phyloP scores from a whole-genome alignment of 176 grass and related monocot species.

The Thinopyrum elongatum region DNA sequence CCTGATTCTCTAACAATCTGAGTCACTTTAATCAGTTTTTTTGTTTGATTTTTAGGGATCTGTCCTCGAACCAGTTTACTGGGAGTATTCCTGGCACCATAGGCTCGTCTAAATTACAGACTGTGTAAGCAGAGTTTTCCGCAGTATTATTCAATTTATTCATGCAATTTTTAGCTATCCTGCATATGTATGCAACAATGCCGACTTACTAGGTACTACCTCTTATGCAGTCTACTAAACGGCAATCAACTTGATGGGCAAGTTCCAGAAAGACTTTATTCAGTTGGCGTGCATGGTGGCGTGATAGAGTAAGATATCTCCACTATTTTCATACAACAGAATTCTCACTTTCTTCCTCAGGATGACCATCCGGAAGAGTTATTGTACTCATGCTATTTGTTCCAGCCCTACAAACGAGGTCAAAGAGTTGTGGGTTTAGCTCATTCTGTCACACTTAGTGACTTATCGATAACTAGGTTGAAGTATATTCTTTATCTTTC shows the following conservation, averaged over 20 bases:
- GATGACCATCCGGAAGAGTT: not conserved
- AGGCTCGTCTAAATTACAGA: slow-evolving; percentile 81
- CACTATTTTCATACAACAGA: not conserved
- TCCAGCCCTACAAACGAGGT: not conserved
- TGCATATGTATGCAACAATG: slow-evolving; percentile 3
- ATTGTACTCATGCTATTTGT: not conserved
- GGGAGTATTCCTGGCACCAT: slow-evolving; percentile 84
- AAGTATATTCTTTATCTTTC: not conserved
- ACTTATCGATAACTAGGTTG: not conserved
- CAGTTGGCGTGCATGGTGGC: slow-evolving; percentile 93
- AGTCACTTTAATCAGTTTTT: slow-evolving; percentile 15
- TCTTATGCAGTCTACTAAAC: slow-evolving; percentile 71
- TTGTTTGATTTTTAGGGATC: slow-evolving; percentile 60
- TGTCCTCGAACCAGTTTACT: slow-evolving; percentile 86
- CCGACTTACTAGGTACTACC: not conserved
- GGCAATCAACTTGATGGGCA: slow-evolving; percentile 90
- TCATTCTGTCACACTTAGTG: not conserved
- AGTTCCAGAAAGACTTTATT: slow-evolving; percentile 96
- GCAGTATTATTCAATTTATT: slow-evolving; percentile 23
- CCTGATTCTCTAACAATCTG: not conserved
- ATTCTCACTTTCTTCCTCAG: not conserved
- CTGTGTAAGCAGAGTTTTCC: slow-evolving; percentile 53
- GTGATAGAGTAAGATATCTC: slow-evolving; percentile 89
- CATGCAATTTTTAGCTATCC: not conserved
- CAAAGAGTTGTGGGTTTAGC: not conserved